Evolutionary conservation across 768 basidiomycete genomes (phyloP).

Genomic region (Imleria badia): DNA sequence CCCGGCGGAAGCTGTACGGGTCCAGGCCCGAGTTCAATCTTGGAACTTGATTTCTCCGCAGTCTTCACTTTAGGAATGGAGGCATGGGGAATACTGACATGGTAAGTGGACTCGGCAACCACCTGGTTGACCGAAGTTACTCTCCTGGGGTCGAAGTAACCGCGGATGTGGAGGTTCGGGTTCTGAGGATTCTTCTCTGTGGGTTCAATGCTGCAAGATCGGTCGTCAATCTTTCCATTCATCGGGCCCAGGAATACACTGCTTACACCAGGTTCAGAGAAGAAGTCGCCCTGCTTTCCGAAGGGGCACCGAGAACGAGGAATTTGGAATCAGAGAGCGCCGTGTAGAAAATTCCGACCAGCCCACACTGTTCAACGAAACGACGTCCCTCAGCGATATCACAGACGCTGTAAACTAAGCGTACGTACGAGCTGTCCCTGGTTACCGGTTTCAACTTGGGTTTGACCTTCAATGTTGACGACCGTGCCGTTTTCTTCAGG

Average conservation of each 20-base stretch:
- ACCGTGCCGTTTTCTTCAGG: conserved; percentile 9
- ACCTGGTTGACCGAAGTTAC: conserved; percentile 35
- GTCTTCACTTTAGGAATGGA: conserved; percentile 17
- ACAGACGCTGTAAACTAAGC: not conserved
- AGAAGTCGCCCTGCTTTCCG: conserved; percentile 31
- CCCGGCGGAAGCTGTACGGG: conserved; percentile 7
- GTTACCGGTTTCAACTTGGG: conserved; percentile 26
- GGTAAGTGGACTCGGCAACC: conserved; percentile 24
- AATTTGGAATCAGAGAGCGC: conserved; percentile 34
- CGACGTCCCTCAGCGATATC: not conserved
- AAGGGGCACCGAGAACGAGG: conserved; percentile 34
- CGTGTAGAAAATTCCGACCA: conserved; percentile 40
- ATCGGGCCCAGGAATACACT: not conserved
- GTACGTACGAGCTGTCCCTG: conserved; percentile 28
- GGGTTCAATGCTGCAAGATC: conserved; percentile 25
- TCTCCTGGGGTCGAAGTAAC: conserved; percentile 37
- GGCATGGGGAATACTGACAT: conserved; percentile 23
- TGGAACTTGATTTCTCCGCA: conserved; percentile 3
- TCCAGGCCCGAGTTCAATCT: conserved; percentile 22
- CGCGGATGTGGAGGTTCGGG: conserved; percentile 16
- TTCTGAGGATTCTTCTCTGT: conserved; percentile 27
- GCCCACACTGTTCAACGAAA: conserved; percentile 17
- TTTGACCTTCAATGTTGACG: conserved; percentile 28
- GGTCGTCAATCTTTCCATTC: not conserved
- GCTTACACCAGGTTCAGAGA: conserved; percentile 43